Conservation (phyloP, 2,329 filamentous ascomycete genomes). For the Cercospora sojina region DNA sequence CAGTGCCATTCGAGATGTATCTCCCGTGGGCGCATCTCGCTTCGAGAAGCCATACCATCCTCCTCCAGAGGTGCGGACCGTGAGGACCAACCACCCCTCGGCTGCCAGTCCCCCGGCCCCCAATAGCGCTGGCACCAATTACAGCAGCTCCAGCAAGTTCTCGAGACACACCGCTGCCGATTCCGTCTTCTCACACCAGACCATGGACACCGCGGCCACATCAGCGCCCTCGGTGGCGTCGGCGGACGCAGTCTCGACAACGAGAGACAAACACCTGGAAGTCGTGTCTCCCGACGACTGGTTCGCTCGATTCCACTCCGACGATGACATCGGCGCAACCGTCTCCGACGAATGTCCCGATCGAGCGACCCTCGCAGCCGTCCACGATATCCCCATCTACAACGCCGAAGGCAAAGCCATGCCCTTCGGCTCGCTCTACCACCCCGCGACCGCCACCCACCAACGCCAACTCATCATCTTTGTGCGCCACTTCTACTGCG, state of each 20-base stretch:
- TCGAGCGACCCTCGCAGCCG: constrained; percentile 35
- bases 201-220: constrained; percentile 24
- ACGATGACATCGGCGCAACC: constrained; percentile 31
- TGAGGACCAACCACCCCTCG: constrained; percentile 16
- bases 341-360: constrained; percentile 38
- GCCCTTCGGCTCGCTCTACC: constrained; percentile 64
- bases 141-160: constrained; percentile 19
- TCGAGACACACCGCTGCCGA: constrained; percentile 18
- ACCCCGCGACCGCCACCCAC: constrained; percentile 45
- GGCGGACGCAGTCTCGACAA: not conserved
- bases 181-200: constrained; percentile 22
- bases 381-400: constrained; percentile 50
- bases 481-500: constrained; percentile 46
- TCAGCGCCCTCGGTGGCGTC: constrained; percentile 12
- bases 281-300: constrained; percentile 34
- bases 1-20: constrained; percentile 25
- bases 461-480: constrained; percentile 43
- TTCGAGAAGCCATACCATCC: constrained; percentile 34
- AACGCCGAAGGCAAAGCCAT: constrained; percentile 61
- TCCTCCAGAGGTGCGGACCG: constrained; percentile 8
- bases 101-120: constrained; percentile 24
- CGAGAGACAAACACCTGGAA: constrained; percentile 5
- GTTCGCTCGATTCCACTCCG: constrained; percentile 38
- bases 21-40: constrained; percentile 34
- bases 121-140: constrained; percentile 16